Percentiles rank a stretch among this genome's conserved stretches.
These are phyloP conservation scores for Amborella trichopoda DNA, from an alignment of 164 flowering plant genomes.

Conservation along the genomic window DNA sequence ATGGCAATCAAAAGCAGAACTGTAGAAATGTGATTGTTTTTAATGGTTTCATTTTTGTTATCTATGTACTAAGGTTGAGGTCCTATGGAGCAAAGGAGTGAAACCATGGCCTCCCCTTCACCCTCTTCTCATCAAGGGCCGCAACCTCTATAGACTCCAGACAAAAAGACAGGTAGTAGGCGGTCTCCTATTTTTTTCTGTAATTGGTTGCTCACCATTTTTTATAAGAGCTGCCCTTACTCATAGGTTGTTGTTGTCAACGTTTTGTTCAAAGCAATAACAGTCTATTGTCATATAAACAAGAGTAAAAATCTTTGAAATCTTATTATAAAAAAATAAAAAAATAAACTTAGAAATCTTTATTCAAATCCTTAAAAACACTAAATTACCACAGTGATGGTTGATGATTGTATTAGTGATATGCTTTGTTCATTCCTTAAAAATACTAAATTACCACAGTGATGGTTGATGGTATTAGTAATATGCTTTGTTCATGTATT, in stretches of 20 bases:
- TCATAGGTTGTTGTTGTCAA: background rate
- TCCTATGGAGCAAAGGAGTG: slow-evolving; percentile 80
- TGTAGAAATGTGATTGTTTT: no score
- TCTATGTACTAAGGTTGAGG: slow-evolving; percentile 46
- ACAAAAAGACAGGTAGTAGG: slow-evolving; percentile 61
- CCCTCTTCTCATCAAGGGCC: slow-evolving; percentile 77
- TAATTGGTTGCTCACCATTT: background rate
- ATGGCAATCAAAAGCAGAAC: no score
- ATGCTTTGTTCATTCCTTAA: background rate
- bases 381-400: background rate
- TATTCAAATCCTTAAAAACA: background rate
- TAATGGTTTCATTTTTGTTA: background rate
- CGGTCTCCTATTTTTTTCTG: background rate
- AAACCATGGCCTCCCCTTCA: slow-evolving; percentile 63
- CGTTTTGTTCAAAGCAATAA: background rate
- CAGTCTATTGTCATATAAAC: background rate
- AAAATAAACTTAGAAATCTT: background rate
- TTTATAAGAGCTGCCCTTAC: background rate
- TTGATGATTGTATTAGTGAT: background rate
- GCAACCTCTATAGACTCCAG: slow-evolving; percentile 66
- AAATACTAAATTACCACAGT: background rate
- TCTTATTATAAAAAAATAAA: background rate
- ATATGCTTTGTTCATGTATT: background rate
- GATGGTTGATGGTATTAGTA: background rate
- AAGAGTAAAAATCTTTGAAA: background rate